Conservation (phyloP, 164 flowering plant species). For the Chimonanthus praecox region DNA sequence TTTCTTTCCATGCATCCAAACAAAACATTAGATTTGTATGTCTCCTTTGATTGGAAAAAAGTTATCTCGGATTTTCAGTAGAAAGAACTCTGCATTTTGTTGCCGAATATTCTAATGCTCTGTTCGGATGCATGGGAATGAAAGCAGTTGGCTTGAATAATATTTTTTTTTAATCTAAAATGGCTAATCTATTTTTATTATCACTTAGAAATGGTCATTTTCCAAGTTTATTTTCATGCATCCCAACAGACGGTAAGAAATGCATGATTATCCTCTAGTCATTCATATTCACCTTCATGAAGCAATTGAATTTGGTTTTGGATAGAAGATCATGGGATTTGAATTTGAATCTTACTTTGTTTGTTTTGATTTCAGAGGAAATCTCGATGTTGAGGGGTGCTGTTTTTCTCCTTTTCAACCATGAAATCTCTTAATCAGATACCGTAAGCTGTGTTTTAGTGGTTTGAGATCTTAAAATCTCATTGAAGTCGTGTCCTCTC, state of each 20-base stretch:
- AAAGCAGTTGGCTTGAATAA: too few relatives aligned
- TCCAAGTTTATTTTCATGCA: too few relatives aligned
- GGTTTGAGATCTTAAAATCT: neutral
- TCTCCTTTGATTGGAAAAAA: too few relatives aligned
- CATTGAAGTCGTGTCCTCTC: neutral
- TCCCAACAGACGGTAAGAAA: too few relatives aligned
- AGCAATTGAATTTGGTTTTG: neutral
- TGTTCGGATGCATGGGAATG: too few relatives aligned
- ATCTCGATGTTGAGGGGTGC: neutral
- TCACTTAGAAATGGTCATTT: too few relatives aligned
- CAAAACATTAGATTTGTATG: too few relatives aligned
- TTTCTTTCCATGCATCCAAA: too few relatives aligned
- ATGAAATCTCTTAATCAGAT: too few relatives aligned
- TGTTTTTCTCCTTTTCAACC: neutral
- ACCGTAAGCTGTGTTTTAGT: neutral
- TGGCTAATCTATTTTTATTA: too few relatives aligned
- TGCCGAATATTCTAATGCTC: neutral
- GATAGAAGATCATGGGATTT: neutral
- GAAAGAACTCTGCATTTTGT: neutral
- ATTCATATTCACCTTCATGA: neutral
- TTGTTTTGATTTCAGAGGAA: constrained; percentile 2
- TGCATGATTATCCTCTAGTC: neutral
- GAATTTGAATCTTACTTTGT: neutral
- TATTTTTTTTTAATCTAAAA: too few relatives aligned
- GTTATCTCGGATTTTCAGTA: neutral